Evolutionary conservation across 78 protist genomes (phyloP).

Genomic region (Capsaspora owczarzaki): DNA sequence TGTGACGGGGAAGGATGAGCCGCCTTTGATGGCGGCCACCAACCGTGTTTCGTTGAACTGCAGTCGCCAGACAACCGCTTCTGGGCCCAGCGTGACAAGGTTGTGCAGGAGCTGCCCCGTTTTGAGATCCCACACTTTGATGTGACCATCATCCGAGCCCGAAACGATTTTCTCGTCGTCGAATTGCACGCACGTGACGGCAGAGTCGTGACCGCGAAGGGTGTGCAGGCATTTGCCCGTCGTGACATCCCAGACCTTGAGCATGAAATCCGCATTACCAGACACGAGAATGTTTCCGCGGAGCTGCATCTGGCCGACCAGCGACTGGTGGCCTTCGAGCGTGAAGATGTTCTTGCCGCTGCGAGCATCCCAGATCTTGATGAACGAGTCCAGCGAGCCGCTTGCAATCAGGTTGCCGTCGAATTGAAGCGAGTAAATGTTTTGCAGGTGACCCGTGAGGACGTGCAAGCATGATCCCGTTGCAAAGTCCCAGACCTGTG

Average conservation of each 20-base stretch:
- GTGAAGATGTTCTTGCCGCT: neutral
- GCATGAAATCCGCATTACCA: slow-evolving; percentile 13
- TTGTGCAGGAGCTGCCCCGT: slow-evolving; percentile 22
- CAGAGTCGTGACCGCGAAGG: slow-evolving; percentile 69
- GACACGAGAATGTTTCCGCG: slow-evolving; percentile 20
- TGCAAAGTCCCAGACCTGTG: slow-evolving; percentile 30
- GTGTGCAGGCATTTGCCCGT: slow-evolving; percentile 42
- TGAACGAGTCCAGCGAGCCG: slow-evolving; percentile 19
- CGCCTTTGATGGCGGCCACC: too few species aligned
- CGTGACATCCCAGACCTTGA: slow-evolving; percentile 12
- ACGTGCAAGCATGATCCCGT: slow-evolving; percentile 23
- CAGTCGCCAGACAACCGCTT: neutral
- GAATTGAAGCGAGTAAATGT: slow-evolving; percentile 23
- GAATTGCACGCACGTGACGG: slow-evolving; percentile 80
- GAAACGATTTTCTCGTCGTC: slow-evolving; percentile 61
- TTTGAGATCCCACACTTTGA: slow-evolving; percentile 66
- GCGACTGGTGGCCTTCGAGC: neutral
- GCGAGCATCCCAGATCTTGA: slow-evolving; percentile 22
- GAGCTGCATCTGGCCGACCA: slow-evolving; percentile 23
- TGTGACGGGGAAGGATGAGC: too few species aligned
- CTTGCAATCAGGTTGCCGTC: slow-evolving; percentile 1
- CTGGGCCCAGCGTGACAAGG: neutral
- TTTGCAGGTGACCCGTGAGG: slow-evolving; percentile 25
- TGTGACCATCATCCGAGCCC: slow-evolving; percentile 65
- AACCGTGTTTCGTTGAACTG: neutral